Percentiles rank a stretch among this genome's conserved stretches.
These are phyloP conservation scores for Podospora fimiseda DNA, from an alignment of 495 filamentous ascomycete species.

Conservation along the genomic window DNA sequence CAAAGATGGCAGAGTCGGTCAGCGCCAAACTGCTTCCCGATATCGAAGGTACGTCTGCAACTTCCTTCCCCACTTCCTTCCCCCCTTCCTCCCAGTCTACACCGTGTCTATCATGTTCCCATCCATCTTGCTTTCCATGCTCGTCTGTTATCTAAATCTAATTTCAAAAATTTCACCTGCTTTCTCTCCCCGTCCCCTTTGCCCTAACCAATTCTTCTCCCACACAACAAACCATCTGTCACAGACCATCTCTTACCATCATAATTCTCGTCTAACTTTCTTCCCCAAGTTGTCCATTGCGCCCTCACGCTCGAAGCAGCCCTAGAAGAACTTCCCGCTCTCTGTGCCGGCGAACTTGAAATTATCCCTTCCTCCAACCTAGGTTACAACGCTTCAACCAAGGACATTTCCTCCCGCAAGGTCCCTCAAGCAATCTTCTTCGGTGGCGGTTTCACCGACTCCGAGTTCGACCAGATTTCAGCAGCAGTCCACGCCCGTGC, in stretches of 20 bases:
- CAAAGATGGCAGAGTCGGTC: slow-evolving; percentile 24
- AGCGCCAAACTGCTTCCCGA: slow-evolving; percentile 26
- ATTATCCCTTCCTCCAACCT: slow-evolving; percentile 18
- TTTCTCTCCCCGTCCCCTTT: too few relatives aligned
- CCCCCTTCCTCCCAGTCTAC: too few relatives aligned
- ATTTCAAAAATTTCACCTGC: too few relatives aligned
- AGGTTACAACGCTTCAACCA: slow-evolving; percentile 17
- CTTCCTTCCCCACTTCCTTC: neutral
- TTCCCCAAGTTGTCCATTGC: slow-evolving; percentile 22
- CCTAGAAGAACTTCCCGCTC: slow-evolving; percentile 22
- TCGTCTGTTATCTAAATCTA: too few relatives aligned
- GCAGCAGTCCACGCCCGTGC: slow-evolving; percentile 14
- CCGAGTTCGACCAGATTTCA: slow-evolving; percentile 23
- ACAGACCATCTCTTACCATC: neutral
- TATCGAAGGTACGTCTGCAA: slow-evolving; percentile 20
- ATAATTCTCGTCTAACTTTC: neutral
- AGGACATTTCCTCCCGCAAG: slow-evolving; percentile 6
- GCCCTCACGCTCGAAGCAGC: slow-evolving; percentile 21
- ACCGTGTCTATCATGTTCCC: too few relatives aligned
- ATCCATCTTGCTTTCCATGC: too few relatives aligned
- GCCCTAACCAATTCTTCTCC: neutral
- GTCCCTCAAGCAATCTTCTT: slow-evolving; percentile 27
- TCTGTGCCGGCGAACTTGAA: slow-evolving; percentile 21
- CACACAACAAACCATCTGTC: neutral
- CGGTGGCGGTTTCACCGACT: slow-evolving; percentile 24